phyloP scores from a whole-genome alignment of 805 yeast species.

The Zygosaccharomyces bailii region DNA sequence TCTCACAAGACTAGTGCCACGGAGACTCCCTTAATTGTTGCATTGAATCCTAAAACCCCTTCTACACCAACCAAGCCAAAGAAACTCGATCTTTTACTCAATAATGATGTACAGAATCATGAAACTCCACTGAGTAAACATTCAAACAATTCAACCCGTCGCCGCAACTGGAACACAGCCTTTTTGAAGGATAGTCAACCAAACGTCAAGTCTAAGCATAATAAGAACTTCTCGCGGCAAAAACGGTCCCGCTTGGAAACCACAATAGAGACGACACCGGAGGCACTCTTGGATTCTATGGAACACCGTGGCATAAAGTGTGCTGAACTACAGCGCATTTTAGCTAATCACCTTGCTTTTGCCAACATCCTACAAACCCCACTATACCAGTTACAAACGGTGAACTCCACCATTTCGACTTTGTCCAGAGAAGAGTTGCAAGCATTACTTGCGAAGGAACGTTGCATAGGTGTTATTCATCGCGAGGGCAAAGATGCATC shows the following conservation, averaged over 20 bases:
- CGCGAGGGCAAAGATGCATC: conserved; percentile 95
- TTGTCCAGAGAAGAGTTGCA: conserved; percentile 46
- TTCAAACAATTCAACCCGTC: conserved; percentile 23
- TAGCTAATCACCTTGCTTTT: conserved; percentile 84
- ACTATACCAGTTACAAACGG: conserved; percentile 61
- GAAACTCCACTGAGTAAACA: conserved; percentile 7
- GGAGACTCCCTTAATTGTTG: conserved; percentile 3
- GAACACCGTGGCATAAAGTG: conserved; percentile 39
- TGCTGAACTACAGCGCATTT: conserved; percentile 56
- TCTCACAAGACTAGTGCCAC: background rate
- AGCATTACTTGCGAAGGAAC: conserved; percentile 41
- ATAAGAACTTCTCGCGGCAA: conserved; percentile 15
- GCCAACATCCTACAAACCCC: conserved; percentile 88
- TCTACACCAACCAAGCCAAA: conserved; percentile 8
- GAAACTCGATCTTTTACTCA: conserved; percentile 1
- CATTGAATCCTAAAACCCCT: conserved; percentile 3
- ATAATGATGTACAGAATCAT: conserved; percentile 1
- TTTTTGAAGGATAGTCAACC: background rate
- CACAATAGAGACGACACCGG: conserved; percentile 3
- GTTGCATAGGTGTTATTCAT: conserved; percentile 80
- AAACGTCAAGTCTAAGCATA: conserved; percentile 24
- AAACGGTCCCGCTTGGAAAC: conserved; percentile 10
- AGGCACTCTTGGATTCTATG: conserved; percentile 8
- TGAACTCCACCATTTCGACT: conserved; percentile 51
- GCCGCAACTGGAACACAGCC: conserved; percentile 1